Evolutionary conservation across 257 asterid genomes (phyloP).

Genomic region (Salvia rosmarinus): DNA sequence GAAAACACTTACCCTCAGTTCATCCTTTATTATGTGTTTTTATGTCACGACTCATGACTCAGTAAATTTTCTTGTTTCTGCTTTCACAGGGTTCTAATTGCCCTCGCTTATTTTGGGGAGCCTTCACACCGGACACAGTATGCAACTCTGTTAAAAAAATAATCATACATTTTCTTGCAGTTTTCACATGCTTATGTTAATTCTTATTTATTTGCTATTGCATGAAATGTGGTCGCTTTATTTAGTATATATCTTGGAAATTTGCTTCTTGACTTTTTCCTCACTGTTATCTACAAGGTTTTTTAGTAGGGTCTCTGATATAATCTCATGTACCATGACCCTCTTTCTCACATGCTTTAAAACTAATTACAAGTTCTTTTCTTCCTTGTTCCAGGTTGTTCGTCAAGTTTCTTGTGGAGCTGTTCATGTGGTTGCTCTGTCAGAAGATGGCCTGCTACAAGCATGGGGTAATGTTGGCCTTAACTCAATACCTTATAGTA

Average conservation of each 20-base stretch:
- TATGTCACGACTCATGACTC: conserved; percentile 8
- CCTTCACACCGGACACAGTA: conserved; percentile 79
- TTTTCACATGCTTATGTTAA: conserved; percentile 18
- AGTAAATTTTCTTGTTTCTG: conserved; percentile 9
- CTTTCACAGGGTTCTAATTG: conserved; percentile 68
- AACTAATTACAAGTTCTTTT: not conserved
- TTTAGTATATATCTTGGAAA: not conserved
- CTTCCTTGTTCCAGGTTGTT: conserved; percentile 59
- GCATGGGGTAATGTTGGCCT: conserved; percentile 75
- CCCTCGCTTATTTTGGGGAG: conserved; percentile 84
- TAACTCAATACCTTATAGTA: conserved; percentile 5
- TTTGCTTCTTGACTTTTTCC: conserved; percentile 8
- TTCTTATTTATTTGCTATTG: conserved; percentile 6
- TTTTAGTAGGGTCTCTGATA: not conserved
- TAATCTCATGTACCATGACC: conserved; percentile 16
- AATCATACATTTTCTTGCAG: not conserved
- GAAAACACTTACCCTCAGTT: not conserved
- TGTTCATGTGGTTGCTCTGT: conserved; percentile 86
- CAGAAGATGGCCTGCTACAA: conserved; percentile 91
- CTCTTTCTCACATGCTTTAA: not conserved
- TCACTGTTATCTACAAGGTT: conserved; percentile 23
- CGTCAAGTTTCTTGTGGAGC: conserved; percentile 97
- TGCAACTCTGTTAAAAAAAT: conserved; percentile 22
- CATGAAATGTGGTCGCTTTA: not conserved
- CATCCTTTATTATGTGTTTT: conserved; percentile 24